Evolutionary conservation across 352 stramenopile genomes (phyloP).

Genomic region (Globisporangium okanoganense): DNA sequence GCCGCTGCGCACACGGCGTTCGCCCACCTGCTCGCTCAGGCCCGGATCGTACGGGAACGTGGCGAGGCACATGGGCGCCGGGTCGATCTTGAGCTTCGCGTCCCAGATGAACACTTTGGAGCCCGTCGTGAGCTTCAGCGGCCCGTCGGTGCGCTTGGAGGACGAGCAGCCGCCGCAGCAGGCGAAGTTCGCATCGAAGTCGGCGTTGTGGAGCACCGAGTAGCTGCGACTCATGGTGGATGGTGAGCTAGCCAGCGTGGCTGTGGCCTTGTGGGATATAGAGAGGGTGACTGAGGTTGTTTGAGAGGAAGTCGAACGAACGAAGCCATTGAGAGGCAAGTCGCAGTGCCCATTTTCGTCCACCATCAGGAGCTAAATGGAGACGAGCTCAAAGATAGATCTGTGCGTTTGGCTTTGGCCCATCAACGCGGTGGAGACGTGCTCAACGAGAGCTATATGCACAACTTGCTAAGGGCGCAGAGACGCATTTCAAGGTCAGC

Average conservation of each 20-base stretch:
- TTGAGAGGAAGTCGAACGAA: not conserved
- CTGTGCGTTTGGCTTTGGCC: too few relatives aligned
- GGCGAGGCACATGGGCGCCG: conserved; percentile 30
- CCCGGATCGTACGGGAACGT: conserved; percentile 65
- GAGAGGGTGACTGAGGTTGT: too few relatives aligned
- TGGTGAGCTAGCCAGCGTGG: not conserved
- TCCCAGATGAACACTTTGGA: conserved; percentile 70
- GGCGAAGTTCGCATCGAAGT: conserved; percentile 52
- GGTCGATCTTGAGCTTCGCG: conserved; percentile 50
- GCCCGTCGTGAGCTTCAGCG: conserved; percentile 41
- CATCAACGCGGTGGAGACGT: too few relatives aligned
- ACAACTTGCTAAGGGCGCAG: conserved; percentile 91
- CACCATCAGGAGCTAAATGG: not conserved
- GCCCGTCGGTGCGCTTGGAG: conserved; percentile 37
- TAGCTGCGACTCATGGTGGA: not conserved
- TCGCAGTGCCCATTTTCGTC: not conserved
- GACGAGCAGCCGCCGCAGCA: conserved; percentile 74
- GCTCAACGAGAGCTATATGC: conserved; percentile 94
- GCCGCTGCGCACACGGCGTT: conserved; percentile 57
- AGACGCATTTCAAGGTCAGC: conserved; percentile 94
- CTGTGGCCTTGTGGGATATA: too few relatives aligned
- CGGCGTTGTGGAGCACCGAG: not conserved
- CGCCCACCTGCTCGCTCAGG: conserved; percentile 50
- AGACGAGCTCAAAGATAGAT: not conserved
- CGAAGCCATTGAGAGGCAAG: not conserved